Evolutionary conservation across 2,329 filamentous ascomycete genomes (phyloP).

Genomic region (Rugonectria rugulosa): DNA sequence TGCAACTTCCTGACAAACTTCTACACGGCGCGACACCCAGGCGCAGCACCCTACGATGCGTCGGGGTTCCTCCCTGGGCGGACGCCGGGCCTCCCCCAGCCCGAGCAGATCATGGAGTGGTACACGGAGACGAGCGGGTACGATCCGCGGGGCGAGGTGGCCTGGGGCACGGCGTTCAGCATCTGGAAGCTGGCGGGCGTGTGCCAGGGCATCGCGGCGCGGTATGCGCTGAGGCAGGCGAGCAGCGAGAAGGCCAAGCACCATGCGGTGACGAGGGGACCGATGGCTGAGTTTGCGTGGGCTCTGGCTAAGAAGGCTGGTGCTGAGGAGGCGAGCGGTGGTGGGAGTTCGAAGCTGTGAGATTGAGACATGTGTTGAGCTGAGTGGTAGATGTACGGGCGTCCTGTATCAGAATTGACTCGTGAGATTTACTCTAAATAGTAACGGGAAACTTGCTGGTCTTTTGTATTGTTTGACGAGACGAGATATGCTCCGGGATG

Average conservation of each 20-base stretch:
- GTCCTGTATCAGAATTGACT: no score
- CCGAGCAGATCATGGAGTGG: conserved; percentile 51
- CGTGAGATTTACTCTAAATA: no score
- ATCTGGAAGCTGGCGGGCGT: conserved; percentile 69
- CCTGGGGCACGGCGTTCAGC: conserved; percentile 69
- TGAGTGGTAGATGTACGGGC: not conserved
- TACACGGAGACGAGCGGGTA: conserved; percentile 67
- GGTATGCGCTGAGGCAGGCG: conserved; percentile 85
- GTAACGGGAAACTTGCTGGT: no score
- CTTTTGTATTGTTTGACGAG: no score
- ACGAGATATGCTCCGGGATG: no score
- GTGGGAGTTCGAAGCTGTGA: conserved; percentile 42
- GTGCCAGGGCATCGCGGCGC: conserved; percentile 89
- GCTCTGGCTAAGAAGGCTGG: conserved; percentile 64
- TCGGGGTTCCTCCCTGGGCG: conserved; percentile 66
- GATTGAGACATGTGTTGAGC: not conserved
- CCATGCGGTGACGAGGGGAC: conserved; percentile 73
- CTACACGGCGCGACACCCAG: conserved; percentile 44
- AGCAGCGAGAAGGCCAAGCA: conserved; percentile 82
- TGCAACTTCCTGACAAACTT: conserved; percentile 71
- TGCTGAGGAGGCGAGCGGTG: conserved; percentile 26
- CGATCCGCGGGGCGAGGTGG: conserved; percentile 68
- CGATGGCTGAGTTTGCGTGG: conserved; percentile 84
- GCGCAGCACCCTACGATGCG: conserved; percentile 39
- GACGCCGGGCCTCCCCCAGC: conserved; percentile 68